A percentile compares a stretch with the other conserved stretches of the same genome.
Conservation (phyloP, 352 stramenopile species). For the Phytopythium sindhum region DNA sequence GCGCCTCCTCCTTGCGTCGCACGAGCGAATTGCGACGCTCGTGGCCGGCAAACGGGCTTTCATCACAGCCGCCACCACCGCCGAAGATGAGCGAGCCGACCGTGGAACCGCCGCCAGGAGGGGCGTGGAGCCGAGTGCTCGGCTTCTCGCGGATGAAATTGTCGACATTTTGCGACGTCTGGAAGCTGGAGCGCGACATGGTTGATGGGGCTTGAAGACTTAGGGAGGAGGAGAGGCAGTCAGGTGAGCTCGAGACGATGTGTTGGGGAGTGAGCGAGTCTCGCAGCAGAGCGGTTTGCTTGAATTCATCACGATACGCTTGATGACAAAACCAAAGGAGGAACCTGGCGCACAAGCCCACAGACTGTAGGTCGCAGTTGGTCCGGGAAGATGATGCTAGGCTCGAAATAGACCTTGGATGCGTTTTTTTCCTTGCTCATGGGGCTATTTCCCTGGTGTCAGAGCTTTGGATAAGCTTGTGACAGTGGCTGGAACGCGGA, state of each 20-base stretch:
- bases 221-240: background rate
- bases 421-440: background rate
- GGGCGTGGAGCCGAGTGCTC: constrained; percentile 68
- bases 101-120: constrained; percentile 65
- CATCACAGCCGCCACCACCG: constrained; percentile 35
- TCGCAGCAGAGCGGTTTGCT: background rate
- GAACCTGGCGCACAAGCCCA: no score
- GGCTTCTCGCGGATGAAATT: constrained; percentile 77
- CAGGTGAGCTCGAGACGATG: constrained; percentile 9
- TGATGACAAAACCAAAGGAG: background rate
- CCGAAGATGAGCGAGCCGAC: constrained; percentile 78
- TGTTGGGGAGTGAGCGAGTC: constrained; percentile 29
- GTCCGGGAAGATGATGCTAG: background rate
- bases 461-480: background rate
- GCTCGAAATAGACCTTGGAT: constrained; percentile 1
- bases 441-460: background rate
- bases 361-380: background rate
- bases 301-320: background rate
- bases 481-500: background rate
- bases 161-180: constrained; percentile 76
- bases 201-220: constrained; percentile 10
- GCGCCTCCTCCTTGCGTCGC: constrained; percentile 45
- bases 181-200: constrained; percentile 57
- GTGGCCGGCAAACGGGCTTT: constrained; percentile 50
- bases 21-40: constrained; percentile 36